Percentiles rank a stretch among this genome's conserved stretches.
Conservation (phyloP, 768 basidiomycete genomes). For the Lentinus brumalis region DNA sequence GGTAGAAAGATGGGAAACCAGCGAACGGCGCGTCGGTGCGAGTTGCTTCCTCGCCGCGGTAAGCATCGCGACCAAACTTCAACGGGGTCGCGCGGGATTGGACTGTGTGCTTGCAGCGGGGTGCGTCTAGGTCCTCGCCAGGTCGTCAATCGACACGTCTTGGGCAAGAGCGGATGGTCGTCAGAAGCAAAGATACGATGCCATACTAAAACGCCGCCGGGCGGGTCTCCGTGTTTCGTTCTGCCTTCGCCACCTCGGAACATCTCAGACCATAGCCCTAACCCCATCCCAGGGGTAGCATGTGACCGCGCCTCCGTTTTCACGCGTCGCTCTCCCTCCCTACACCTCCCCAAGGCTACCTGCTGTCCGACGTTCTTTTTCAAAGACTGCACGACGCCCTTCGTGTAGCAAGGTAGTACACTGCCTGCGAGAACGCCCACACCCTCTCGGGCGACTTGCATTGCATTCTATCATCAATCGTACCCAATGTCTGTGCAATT, state of each 20-base stretch:
- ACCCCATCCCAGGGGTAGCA: background rate
- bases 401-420: too few species aligned
- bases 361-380: background rate
- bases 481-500: slow-evolving; percentile 1
- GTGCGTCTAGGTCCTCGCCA: too few species aligned
- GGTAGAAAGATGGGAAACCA: slow-evolving; percentile 2
- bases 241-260: background rate
- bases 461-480: background rate
- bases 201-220: background rate
- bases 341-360: slow-evolving; percentile 2
- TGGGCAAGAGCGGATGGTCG: too few species aligned
- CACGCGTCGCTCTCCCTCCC: background rate
- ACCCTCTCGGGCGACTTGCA: background rate
- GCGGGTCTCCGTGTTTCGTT: background rate
- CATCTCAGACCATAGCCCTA: slow-evolving; percentile 14
- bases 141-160: too few species aligned
- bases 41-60: slow-evolving; percentile 11
- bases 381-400: background rate
- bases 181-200: background rate
- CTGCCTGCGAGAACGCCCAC: too few species aligned
- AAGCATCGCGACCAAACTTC: background rate
- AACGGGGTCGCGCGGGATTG: too few species aligned
- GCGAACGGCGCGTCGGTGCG: slow-evolving; percentile 12
- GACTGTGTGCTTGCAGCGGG: too few species aligned
- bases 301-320: slow-evolving; percentile 10